Percentiles rank a stretch among this genome's conserved stretches.
Conservation (phyloP, 2,329 filamentous ascomycete genomes). For the Hypoxylon sp. region DNA sequence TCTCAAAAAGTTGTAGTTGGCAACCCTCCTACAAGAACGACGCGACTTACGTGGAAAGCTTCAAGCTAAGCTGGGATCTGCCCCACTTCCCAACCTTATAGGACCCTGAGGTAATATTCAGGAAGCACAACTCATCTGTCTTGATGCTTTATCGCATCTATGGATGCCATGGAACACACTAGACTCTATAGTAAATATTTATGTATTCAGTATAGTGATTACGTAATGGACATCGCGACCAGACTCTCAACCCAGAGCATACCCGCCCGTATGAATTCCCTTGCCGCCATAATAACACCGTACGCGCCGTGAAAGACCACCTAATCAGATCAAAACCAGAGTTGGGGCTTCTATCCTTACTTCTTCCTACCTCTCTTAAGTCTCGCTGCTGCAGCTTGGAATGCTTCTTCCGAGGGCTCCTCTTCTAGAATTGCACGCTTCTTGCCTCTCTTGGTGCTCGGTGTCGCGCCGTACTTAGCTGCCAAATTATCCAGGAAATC, state of each 20-base stretch:
- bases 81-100: slow-evolving; percentile 25
- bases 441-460: slow-evolving; percentile 66
- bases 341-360: slow-evolving; percentile 17
- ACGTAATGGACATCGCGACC: background rate
- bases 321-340: slow-evolving; percentile 7
- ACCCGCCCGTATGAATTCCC: slow-evolving; percentile 16
- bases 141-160: background rate
- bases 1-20: slow-evolving; percentile 36
- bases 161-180: background rate
- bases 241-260: slow-evolving; percentile 15
- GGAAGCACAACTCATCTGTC: background rate
- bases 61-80: slow-evolving; percentile 8
- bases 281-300: slow-evolving; percentile 24
- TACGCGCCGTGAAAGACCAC: slow-evolving; percentile 35
- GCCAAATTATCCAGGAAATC: slow-evolving; percentile 81
- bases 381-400: slow-evolving; percentile 69
- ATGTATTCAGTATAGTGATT: slow-evolving; percentile 5
- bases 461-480: slow-evolving; percentile 76
- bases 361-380: slow-evolving; percentile 57
- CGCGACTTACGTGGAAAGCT: slow-evolving; percentile 42
- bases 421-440: slow-evolving; percentile 73
- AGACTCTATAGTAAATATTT: background rate
- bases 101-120: background rate
- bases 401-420: slow-evolving; percentile 73
- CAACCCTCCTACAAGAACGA: slow-evolving; percentile 12